Percentiles rank a stretch among this genome's conserved stretches.
phyloP scores from a whole-genome alignment of 2,329 filamentous ascomycete genomes.

The Verruconis gallopava region DNA sequence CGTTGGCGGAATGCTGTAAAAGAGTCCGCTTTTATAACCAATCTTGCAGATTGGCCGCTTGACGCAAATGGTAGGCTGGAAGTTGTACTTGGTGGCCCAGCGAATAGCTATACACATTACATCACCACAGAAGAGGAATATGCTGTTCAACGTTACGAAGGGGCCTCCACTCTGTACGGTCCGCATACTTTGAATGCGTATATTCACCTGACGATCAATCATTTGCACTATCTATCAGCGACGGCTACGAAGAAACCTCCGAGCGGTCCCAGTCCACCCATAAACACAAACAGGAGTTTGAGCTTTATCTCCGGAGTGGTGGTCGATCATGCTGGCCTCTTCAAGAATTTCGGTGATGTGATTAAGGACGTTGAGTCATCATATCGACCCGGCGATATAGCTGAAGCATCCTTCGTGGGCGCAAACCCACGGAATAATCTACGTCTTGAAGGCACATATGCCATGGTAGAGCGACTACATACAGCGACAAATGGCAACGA shows the following conservation, averaged over 20 bases:
- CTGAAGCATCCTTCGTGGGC: slow-evolving; percentile 62
- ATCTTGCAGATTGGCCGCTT: slow-evolving; percentile 28
- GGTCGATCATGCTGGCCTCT: slow-evolving; percentile 52
- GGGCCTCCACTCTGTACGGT: slow-evolving; percentile 83
- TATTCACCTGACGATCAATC: slow-evolving; percentile 69
- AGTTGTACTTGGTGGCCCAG: slow-evolving; percentile 79
- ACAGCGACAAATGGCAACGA: slow-evolving; percentile 17
- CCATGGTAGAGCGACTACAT: slow-evolving; percentile 54
- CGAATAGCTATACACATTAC: slow-evolving; percentile 83
- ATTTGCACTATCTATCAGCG: slow-evolving; percentile 49
- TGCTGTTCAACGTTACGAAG: slow-evolving; percentile 77
- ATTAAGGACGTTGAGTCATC: slow-evolving; percentile 39
- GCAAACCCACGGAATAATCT: slow-evolving; percentile 88
- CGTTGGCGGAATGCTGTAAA: slow-evolving; percentile 67
- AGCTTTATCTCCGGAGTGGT: slow-evolving; percentile 73
- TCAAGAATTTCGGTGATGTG: slow-evolving; percentile 59
- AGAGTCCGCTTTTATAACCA: slow-evolving; percentile 32
- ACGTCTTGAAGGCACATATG: slow-evolving; percentile 63
- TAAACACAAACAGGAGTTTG: slow-evolving; percentile 63
- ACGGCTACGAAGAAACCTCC: slow-evolving; percentile 16
- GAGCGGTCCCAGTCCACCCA: slow-evolving; percentile 55
- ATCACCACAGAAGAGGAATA: slow-evolving; percentile 72
- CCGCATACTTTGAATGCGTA: slow-evolving; percentile 72
- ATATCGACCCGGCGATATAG: slow-evolving; percentile 48
- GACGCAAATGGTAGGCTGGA: too few relatives aligned